A percentile compares a stretch with the other conserved stretches of the same genome.
Conservation (phyloP, 2,329 filamentous ascomycete species). For the Cadophora malorum region DNA sequence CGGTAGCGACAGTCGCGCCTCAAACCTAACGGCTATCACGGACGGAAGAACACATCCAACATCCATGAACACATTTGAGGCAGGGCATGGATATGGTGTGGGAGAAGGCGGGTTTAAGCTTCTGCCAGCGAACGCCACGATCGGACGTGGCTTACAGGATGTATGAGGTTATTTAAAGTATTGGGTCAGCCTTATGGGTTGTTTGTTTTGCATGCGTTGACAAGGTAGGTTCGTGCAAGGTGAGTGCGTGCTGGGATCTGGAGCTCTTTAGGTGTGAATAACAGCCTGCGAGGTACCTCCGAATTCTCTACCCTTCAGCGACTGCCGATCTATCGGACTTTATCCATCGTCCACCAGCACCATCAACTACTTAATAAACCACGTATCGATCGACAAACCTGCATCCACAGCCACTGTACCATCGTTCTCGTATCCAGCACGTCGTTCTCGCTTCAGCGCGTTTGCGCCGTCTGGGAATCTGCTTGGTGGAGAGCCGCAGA, state of each 20-base stretch:
- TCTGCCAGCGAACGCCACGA: constrained; percentile 8
- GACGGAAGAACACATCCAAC: constrained; percentile 19
- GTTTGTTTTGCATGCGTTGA: no score
- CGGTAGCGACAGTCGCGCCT: constrained; percentile 1
- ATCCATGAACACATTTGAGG: constrained; percentile 8
- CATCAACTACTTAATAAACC: neutral
- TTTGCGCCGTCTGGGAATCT: neutral
- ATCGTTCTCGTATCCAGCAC: neutral
- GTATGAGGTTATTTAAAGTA: neutral
- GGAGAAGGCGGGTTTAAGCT: constrained; percentile 2
- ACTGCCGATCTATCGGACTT: neutral
- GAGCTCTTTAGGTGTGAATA: no score
- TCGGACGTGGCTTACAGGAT: constrained; percentile 11
- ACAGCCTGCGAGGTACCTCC: neutral
- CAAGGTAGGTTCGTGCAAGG: neutral
- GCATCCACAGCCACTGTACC: neutral
- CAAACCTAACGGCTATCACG: constrained; percentile 11
- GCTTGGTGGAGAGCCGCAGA: constrained; percentile 2
- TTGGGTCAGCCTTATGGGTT: neutral
- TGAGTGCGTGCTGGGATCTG: no score
- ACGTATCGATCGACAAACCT: neutral
- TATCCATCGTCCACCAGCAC: neutral
- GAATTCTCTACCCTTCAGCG: neutral
- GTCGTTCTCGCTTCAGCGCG: neutral
- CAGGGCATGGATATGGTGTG: neutral